These are phyloP conservation scores for Ligustrum vulgare DNA, from an alignment of 257 asterid genomes.

Conservation along the genomic window DNA sequence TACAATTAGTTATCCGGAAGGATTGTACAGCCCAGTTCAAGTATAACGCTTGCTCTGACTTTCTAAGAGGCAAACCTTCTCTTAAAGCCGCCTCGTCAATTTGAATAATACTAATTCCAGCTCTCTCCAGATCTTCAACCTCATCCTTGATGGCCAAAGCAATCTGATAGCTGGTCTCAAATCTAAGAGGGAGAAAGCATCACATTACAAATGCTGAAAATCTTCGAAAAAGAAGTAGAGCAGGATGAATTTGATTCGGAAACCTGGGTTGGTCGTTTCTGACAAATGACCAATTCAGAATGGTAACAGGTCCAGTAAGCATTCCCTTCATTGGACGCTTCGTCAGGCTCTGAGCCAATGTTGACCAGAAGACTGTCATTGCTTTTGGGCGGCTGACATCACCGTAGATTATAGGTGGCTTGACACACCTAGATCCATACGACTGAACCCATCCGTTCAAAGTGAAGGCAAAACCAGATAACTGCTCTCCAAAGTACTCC, in stretches of 20 bases:
- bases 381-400: slow-evolving; percentile 87
- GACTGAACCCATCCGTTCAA: slow-evolving; percentile 94
- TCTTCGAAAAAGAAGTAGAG: neutral
- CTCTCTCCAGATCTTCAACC: slow-evolving; percentile 82
- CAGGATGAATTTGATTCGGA: neutral
- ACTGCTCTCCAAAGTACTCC: slow-evolving; percentile 90
- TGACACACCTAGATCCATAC: slow-evolving; percentile 87
- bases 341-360: slow-evolving; percentile 78
- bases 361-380: slow-evolving; percentile 91
- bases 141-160: slow-evolving; percentile 84
- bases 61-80: slow-evolving; percentile 83
- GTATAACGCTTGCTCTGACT: slow-evolving; percentile 70
- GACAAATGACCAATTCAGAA: slow-evolving; percentile 87
- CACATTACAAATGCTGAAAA: neutral
- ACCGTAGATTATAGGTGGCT: slow-evolving; percentile 90
- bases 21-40: slow-evolving; percentile 88
- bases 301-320: slow-evolving; percentile 95
- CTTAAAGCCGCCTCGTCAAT: slow-evolving; percentile 89
- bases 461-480: slow-evolving; percentile 84
- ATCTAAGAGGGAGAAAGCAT: slow-evolving; percentile 35
- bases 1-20: slow-evolving; percentile 68
- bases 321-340: slow-evolving; percentile 87
- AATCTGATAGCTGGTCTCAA: slow-evolving; percentile 78
- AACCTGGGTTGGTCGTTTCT: slow-evolving; percentile 89
- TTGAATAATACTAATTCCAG: slow-evolving; percentile 62